Evolutionary conservation across 495 filamentous ascomycete species (phyloP), one percentile per base, ranked within the genome.

Genomic region (Venustampulla echinocandica): DNA sequence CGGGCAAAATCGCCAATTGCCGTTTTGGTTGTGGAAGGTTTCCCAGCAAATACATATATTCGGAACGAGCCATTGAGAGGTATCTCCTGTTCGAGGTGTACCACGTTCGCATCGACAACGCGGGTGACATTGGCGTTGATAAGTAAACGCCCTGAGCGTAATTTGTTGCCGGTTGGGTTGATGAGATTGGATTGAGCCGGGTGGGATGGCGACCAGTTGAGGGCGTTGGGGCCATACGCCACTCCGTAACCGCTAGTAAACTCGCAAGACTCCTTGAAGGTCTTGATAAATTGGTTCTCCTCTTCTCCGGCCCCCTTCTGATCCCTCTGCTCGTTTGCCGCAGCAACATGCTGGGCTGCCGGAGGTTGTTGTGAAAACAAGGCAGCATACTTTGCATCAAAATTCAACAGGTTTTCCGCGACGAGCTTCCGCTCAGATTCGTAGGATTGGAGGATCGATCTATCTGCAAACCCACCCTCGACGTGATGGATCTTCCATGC

Each of bases 11-110:
- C 85, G 14, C 68, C 54, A 25, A 93, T 65, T 3, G 87, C 85
- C 44, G 66, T 69, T 46, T 67, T 63, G 14, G 77, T 82, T 42
- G 65, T 63, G 10, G 63, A 52, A 45, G 81, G 84, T 23, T 73
- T 75, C 47, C 88, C 88, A 33, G 77, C 85, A 56, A 93, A 92
- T 50, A 95, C 59, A 57, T 85, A 93, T 56, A 95, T 74, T 24
- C 87, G 77, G 74, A 88, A 94, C 9, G 87, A 79, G 45, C 88
- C 87, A 64, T 93, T 93, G 42, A 86, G 69, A 0, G 88, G 88
- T 41, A 94, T 71, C 49, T 90, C 85, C 63, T 95, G 87, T 65
- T 94, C 88, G 30, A 94, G 67, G 54, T 92, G 83, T 11, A 90
- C 85, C 19, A 84, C 75, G 67, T 92, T 93, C 57, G 85, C 80